Evolutionary conservation across 1,284 basidiomycete genomes (phyloP), one percentile per base, ranked within the genome.

Genomic region (Apiotrichum siamense): DNA sequence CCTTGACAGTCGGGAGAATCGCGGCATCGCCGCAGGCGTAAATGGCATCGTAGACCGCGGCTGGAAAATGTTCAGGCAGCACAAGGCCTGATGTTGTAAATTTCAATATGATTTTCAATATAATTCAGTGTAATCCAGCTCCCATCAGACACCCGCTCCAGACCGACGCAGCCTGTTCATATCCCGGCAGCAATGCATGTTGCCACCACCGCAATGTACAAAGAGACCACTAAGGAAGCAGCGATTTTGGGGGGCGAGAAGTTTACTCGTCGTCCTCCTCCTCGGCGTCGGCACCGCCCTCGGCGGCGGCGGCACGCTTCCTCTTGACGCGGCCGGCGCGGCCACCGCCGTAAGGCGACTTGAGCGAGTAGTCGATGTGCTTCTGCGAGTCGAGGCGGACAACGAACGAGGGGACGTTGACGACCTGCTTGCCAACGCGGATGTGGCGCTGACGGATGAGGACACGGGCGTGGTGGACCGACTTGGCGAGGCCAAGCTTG

Each of bases 331-430:
- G 93, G 69, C 96, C 94, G 60, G 93, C 80, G 65, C 94, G 89
- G 66, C 87, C 94, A 74, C 94, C 94, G 75, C 94, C 96, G 75
- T 93, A 97, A 50, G 94, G 94, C 64, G 91, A 96, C 60, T 88
- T 97, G 70, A 96, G 85, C 39, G 94, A 88, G 75, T 97, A 97
- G 83, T 98, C 94, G 75, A 98, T 94, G 83, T 98, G 94, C 75
- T 92, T 93, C 83, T 93, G 89, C 58, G 88, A 90, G 80, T 92
- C 89, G 70, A 93, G 85, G 77, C 89, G 91, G 67, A 99, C 96
- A 70, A 97, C 89, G 76, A 99, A 99, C 17, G 93, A 97, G 37
- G 96, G 96, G 49, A 97, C 89, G 79, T 97, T 94, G 80, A 99
- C 96, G 65, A 97, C 91, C 79, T 99, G 96, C 80, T 94, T 97